phyloP scores from a whole-genome alignment of 345 rosid species.

The Gossypium thurberi region DNA sequence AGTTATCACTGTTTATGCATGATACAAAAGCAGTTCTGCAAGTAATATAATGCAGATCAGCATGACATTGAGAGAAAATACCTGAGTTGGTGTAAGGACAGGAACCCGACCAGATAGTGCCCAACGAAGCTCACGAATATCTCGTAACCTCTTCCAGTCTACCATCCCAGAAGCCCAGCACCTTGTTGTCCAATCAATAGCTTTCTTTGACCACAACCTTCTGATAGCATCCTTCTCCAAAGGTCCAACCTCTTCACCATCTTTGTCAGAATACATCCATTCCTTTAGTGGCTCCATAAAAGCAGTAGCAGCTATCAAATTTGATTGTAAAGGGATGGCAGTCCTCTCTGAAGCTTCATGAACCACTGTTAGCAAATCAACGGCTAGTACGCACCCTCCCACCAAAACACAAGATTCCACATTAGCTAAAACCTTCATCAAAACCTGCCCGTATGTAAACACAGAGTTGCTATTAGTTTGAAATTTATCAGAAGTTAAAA shows the following conservation, averaged over 20 bases:
- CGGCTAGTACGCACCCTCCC: slow-evolving; percentile 97
- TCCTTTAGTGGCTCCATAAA: slow-evolving; percentile 99
- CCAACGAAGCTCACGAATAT: slow-evolving; percentile 99
- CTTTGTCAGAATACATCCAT: slow-evolving; percentile 79
- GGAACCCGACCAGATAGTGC: slow-evolving; percentile 85
- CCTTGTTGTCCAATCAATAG: slow-evolving; percentile 81
- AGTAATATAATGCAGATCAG: slow-evolving; percentile 4
- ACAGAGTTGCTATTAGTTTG: not conserved
- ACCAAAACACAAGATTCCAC: slow-evolving; percentile 93
- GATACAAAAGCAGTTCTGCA: not conserved
- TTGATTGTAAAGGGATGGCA: slow-evolving; percentile 89
- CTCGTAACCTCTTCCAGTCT: slow-evolving; percentile 93
- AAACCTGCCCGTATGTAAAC: slow-evolving; percentile 48
- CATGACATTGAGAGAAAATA: slow-evolving; percentile 21
- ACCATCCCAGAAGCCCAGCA: slow-evolving; percentile 94
- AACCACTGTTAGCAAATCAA: slow-evolving; percentile 86
- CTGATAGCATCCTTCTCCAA: slow-evolving; percentile 91
- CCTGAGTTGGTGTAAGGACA: slow-evolving; percentile 93
- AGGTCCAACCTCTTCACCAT: slow-evolving; percentile 86
- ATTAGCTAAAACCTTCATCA: slow-evolving; percentile 82
- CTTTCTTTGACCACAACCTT: slow-evolving; percentile 90
- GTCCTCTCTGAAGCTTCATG: slow-evolving; percentile 98
- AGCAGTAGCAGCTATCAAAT: slow-evolving; percentile 94
- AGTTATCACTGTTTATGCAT: not conserved
- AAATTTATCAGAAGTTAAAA: not conserved